These are phyloP conservation scores for Fusarium albosuccineum DNA, from an alignment of 2,329 filamentous ascomycete species.

Conservation along the genomic window DNA sequence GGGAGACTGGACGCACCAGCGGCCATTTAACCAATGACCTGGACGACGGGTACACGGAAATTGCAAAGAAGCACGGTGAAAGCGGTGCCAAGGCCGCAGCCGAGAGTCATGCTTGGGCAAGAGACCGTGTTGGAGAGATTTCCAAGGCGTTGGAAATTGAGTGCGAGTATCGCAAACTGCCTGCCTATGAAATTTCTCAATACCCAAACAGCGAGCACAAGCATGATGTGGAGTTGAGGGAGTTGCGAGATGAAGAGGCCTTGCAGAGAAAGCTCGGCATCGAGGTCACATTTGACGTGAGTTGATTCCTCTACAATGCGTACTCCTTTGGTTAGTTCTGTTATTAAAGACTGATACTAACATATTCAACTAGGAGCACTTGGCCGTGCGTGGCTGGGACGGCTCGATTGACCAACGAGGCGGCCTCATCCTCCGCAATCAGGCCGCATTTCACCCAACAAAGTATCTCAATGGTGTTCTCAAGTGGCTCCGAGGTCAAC, in stretches of 20 bases:
- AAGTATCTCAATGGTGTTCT: constrained; percentile 67
- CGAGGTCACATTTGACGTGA: constrained; percentile 26
- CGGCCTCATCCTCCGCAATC: constrained; percentile 59
- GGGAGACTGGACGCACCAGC: constrained; percentile 66
- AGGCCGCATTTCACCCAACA: constrained; percentile 70
- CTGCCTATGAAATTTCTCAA: constrained; percentile 64
- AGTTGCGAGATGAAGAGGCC: constrained; percentile 24
- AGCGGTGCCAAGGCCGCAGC: constrained; percentile 62
- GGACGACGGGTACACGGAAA: constrained; percentile 65
- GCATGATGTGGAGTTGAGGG: constrained; percentile 53
- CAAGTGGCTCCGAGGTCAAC: constrained; percentile 62
- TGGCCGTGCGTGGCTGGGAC: constrained; percentile 65
- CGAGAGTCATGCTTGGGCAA: constrained; percentile 67
- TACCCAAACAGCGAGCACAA: constrained; percentile 56
- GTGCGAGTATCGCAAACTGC: constrained; percentile 67
- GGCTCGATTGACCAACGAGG: constrained; percentile 64
- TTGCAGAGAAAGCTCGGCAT: constrained; percentile 29
- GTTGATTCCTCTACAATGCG: background rate
- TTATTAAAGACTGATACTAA: background rate
- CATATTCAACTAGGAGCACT: constrained; percentile 45
- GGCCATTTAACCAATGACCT: constrained; percentile 67
- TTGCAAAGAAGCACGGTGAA: constrained; percentile 65
- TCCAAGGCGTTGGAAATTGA: constrained; percentile 63
- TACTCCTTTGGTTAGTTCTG: too few species aligned
- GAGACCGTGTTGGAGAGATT: constrained; percentile 65